Evolutionary conservation across 116 monocot genomes (phyloP).

Genomic region (Zostera marina): DNA sequence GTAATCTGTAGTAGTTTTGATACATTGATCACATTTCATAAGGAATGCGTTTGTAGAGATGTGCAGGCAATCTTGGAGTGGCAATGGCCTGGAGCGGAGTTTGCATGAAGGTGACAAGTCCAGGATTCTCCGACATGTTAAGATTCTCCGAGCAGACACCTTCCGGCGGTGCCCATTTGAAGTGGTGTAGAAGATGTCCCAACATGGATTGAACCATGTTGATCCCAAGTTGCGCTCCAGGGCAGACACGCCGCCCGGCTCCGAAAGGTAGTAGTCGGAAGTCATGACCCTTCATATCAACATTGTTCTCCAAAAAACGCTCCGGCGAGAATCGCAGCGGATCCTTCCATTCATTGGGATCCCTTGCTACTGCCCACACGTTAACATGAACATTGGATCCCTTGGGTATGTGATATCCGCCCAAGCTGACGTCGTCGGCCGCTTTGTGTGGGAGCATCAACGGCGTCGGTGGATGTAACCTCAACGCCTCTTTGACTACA

Average conservation of each 20-base stretch:
- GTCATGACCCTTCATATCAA: constrained; percentile 60
- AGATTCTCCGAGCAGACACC: constrained; percentile 34
- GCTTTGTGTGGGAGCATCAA: constrained; percentile 95
- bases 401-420: constrained; percentile 73
- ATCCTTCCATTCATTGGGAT: constrained; percentile 39
- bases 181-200: constrained; percentile 65
- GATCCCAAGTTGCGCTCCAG: constrained; percentile 60
- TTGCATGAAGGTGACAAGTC: constrained; percentile 53
- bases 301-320: constrained; percentile 47
- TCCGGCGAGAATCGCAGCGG: constrained; percentile 49
- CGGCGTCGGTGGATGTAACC: constrained; percentile 82
- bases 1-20: no score
- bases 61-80: constrained; percentile 29
- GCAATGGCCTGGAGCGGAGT: constrained; percentile 45
- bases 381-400: constrained; percentile 61
- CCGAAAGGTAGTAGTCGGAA: constrained; percentile 66
- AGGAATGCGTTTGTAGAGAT: constrained; percentile 14
- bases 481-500: constrained; percentile 69
- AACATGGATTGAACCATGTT: constrained; percentile 61
- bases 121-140: constrained; percentile 61
- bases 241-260: constrained; percentile 65
- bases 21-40: constrained; percentile 2
- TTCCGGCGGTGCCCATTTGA: constrained; percentile 39
- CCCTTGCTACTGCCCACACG: constrained; percentile 66
- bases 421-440: constrained; percentile 39